Evolutionary conservation across 2,329 filamentous ascomycete species (phyloP), one percentile per base, ranked within the genome.

Genomic region (Huntiella moniliformis): DNA sequence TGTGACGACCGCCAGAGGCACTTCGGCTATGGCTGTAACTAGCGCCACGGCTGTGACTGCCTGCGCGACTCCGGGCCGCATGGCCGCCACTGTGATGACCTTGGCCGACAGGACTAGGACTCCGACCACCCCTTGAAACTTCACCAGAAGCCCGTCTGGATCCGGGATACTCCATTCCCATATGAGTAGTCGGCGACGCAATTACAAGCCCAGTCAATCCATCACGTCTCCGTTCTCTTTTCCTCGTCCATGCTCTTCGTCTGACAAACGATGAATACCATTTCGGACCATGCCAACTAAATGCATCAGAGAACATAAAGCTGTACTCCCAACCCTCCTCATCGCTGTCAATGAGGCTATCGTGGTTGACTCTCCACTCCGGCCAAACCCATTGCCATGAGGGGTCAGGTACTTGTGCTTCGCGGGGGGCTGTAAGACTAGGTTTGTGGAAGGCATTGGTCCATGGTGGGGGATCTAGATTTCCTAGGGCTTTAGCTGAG

Each of bases 211-310:
- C 4, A 62, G 58, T 10, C 54, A 50, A 13, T 58, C 65, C 57
- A 74, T 18, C 73, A 31, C 32, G 40, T n/a, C 37, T 63, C 61
- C 81, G 83, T 44, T 81, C 70, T 32, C 91, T 71, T 59, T 83
- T 81, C 38, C 91, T 71, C 46, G 88, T 75, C 91, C 91, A 98
- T 16, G 84, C 76, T 51, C 91, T 73, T 53, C 91, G 70, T 33
- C 91, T 72, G n/a, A 95, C 91, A 57, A 88, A 98, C 1, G 85
- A 93, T 59, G 87, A 88, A 61, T 85, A 94, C 87, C 88, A 96
- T 18, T 76, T 80, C 13, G 82, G 82, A 3, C 79, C 79, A 60
- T 98, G 91, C 91, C 91, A 98, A 2, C 77, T 74, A 53, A 82
- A 85, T 37, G 63, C 67, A 50, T 71, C 74, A 52, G 67, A 67